These are phyloP conservation scores for Penicillium hordei DNA, from an alignment of 2,329 filamentous ascomycete species.

Conservation along the genomic window DNA sequence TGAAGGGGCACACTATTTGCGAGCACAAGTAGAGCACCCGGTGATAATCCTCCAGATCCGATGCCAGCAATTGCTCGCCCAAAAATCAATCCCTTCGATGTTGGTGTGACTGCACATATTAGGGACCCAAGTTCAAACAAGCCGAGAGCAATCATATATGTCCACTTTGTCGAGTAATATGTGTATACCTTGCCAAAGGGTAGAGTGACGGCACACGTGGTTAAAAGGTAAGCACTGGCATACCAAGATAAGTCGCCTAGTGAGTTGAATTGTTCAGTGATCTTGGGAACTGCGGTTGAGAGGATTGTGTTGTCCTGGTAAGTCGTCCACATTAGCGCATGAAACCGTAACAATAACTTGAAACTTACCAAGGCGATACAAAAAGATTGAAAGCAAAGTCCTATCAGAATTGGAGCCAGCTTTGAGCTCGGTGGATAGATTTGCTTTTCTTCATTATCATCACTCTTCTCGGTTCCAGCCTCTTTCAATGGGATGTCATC, in stretches of 20 bases:
- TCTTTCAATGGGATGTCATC: constrained; percentile 26
- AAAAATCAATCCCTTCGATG: constrained; percentile 41
- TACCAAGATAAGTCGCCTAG: constrained; percentile 52
- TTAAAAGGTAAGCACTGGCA: constrained; percentile 47
- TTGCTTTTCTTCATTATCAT: constrained; percentile 24
- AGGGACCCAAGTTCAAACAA: constrained; percentile 47
- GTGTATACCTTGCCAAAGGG: constrained; percentile 47
- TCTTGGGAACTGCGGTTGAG: constrained; percentile 48
- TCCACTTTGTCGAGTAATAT: constrained; percentile 47
- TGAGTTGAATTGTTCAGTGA: constrained; percentile 50
- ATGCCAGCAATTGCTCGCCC: constrained; percentile 45
- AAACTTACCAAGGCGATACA: constrained; percentile 38
- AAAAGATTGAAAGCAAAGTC: constrained; percentile 40
- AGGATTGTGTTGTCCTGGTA: constrained; percentile 45
- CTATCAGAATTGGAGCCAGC: constrained; percentile 37
- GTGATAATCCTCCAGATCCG: constrained; percentile 41
- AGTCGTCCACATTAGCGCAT: not conserved
- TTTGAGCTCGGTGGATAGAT: constrained; percentile 37
- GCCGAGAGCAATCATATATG: constrained; percentile 39
- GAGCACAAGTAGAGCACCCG: constrained; percentile 42
- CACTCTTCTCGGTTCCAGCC: constrained; percentile 5
- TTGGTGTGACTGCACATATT: constrained; percentile 41
- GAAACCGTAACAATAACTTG: not conserved
- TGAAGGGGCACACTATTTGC: constrained; percentile 42
- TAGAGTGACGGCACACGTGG: constrained; percentile 44